Base-by-base conservation (phyloP, 2,329 filamentous ascomycete species). In the Aureobasidium sp. region DNA sequence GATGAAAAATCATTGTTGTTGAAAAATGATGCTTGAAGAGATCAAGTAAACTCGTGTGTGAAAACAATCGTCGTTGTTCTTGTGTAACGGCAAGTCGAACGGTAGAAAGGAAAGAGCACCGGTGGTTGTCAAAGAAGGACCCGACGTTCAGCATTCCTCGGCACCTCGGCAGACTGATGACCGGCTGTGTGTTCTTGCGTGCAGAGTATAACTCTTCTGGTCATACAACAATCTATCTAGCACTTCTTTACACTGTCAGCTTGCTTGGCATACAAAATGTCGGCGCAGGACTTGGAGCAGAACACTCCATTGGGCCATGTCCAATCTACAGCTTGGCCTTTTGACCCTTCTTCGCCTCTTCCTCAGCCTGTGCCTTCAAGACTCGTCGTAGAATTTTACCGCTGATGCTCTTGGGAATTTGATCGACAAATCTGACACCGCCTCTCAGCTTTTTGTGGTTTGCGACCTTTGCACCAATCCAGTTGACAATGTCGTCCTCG, bases 331-430 rank as follows among this genome's bases (percentile, higher is more conserved):
- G 65, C 70, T 74, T 79, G n/a, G 77, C 74, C 70, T 76, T 70
- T 62, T 63, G 61, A 49, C 66, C 68, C 45, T 68, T 69, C 65
- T 67, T 70, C 56, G 71, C 65, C 65, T 79, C 77, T 60, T 76
- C 74, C 68, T 74, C 72, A 59, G 74, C 73, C 67, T 72, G 74
- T n/a, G 74, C 73, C 67, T 77, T 74, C 66, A 80, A 63, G 27
- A 79, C 69, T 31, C 78, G 68, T 64, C 78, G 70, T 66, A 80
- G 60, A 48, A 80, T 80, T 73, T 80, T 80, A 1, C 78, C 78
- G 44, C 72, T 75, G 0, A 74, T 73, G 44, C 73, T 76, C 72
- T 80, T 80, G 1, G 78, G 78, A 29, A 80, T 78, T 65, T 77
- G 76, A 20, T 74, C 72, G 9, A 77, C 72, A 59, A 80, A 79